Percentiles rank a stretch among this genome's conserved stretches.
Evolutionary conservation across 768 basidiomycete genomes (phyloP).

Genomic region (Brasilioporus rufonigricans): DNA sequence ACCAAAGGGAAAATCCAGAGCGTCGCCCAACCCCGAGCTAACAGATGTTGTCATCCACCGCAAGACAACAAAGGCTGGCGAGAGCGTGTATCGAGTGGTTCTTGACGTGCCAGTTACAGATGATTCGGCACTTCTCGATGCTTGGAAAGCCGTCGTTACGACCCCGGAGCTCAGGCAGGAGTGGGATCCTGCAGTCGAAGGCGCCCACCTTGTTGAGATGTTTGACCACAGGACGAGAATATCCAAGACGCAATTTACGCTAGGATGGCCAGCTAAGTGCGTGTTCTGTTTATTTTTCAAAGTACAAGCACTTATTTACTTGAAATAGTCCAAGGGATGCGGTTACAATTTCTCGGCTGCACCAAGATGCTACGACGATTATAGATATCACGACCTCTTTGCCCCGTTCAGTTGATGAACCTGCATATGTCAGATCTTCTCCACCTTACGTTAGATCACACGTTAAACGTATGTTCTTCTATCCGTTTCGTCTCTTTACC

Average conservation of each 20-base stretch:
- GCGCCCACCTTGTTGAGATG: conserved; percentile 77
- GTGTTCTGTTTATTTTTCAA: conserved; percentile 39
- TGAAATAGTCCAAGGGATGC: conserved; percentile 79
- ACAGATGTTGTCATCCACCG: conserved; percentile 79
- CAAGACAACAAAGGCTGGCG: conserved; percentile 63
- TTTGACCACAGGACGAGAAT: conserved; percentile 85
- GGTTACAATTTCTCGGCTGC: conserved; percentile 87
- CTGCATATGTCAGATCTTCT: conserved; percentile 85
- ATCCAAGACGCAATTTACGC: conserved; percentile 82
- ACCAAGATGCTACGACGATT: conserved; percentile 75
- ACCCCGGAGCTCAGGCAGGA: conserved; percentile 87
- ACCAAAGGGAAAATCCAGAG: conserved; percentile 63
- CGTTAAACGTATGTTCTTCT: conserved; percentile 56
- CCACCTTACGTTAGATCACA: conserved; percentile 92
- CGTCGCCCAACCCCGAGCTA: conserved; percentile 53
- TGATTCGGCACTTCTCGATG: conserved; percentile 57
- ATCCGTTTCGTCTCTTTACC: conserved; percentile 1
- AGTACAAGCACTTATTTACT: conserved; percentile 8
- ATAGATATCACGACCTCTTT: conserved; percentile 94
- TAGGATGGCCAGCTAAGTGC: conserved; percentile 97
- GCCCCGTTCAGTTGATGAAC: conserved; percentile 87
- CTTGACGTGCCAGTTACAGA: conserved; percentile 73
- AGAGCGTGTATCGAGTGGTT: conserved; percentile 76
- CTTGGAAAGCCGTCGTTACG: conserved; percentile 77
- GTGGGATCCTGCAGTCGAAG: conserved; percentile 94